These are phyloP conservation scores for Phytophthora hybrid DNA, from an alignment of 352 stramenopile genomes.

Conservation along the genomic window DNA sequence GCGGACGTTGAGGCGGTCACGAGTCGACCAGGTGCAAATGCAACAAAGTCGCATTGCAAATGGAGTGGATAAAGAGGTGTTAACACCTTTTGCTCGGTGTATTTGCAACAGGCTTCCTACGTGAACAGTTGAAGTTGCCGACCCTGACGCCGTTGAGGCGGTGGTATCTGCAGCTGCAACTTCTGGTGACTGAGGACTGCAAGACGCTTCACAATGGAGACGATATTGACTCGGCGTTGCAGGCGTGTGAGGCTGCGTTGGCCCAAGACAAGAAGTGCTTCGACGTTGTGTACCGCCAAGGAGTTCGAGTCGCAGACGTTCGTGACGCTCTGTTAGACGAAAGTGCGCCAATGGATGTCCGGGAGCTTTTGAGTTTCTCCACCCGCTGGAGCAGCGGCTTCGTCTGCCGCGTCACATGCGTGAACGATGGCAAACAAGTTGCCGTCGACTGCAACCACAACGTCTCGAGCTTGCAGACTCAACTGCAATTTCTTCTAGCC, in stretches of 20 bases:
- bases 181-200: constrained; percentile 33
- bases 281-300: constrained; percentile 54
- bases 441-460: constrained; percentile 41
- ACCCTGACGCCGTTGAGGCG: constrained; percentile 45
- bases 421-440: constrained; percentile 14
- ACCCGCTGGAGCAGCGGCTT: constrained; percentile 33
- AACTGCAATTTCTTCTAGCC: constrained; percentile 22
- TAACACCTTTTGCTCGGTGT: not conserved
- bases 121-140: constrained; percentile 35
- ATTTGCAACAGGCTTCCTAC: constrained; percentile 51
- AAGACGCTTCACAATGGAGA: constrained; percentile 7
- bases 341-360: constrained; percentile 4
- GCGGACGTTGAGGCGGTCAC: constrained; percentile 35
- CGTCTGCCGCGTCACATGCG: constrained; percentile 50
- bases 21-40: constrained; percentile 35
- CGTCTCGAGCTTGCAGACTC: constrained; percentile 34
- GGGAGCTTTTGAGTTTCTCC: constrained; percentile 68
- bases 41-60: not conserved
- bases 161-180: constrained; percentile 55
- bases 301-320: constrained; percentile 39
- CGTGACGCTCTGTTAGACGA: constrained; percentile 44
- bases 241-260: constrained; percentile 22
- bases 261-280: constrained; percentile 44
- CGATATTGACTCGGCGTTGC: constrained; percentile 16
- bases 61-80: not conserved